Evolutionary conservation across 139 green algal species (phyloP), one percentile per base, ranked within the genome.

Genomic region (Picochlorum costavermella): DNA sequence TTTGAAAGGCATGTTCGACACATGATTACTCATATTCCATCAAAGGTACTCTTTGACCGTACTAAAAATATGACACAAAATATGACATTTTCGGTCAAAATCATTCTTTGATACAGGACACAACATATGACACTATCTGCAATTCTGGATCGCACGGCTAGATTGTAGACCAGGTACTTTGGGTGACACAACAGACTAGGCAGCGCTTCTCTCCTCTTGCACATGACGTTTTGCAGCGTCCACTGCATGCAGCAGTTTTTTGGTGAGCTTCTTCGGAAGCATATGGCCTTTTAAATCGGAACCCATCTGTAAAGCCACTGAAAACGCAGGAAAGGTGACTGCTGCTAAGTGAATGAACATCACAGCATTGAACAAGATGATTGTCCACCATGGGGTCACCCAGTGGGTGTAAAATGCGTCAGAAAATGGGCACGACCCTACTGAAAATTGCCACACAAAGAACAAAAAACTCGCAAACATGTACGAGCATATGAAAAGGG

Each of bases 271-370:
- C 56, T 49, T 64, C 1, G 58, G 58, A 2, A 64, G 25, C 58
- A 64, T 67, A 31, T 56, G 61, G 0, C 0, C 13, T 40, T 76
- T 76, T 45, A 72, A 61, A 43, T 75, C 71, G 0, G 57, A 70
- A 25, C 76, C 76, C 76, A 83, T 83, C 43, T 79, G 73, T 1
- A 83, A 63, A 5, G 60, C 64, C 28, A 83, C 26, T 3, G 56
- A 75, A 50, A 83, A 83, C 13, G 60, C 30, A 14, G 76, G 76
- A 30, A 83, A 61, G 2, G 63, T 80, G 45, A 78, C 49, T n/a
- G 63, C 53, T 20, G 61, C 63, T 9, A 74, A 16, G 2, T 67
- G 58, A 26, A 82, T 25, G 12, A 75, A 83, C 1, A 78, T 56
- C 1, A 70, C 5, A 2, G 36, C 14, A 10, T 75, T 71, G 20